Conservation (phyloP, 208 protist genomes). For the Trypanosoma cruzi region DNA sequence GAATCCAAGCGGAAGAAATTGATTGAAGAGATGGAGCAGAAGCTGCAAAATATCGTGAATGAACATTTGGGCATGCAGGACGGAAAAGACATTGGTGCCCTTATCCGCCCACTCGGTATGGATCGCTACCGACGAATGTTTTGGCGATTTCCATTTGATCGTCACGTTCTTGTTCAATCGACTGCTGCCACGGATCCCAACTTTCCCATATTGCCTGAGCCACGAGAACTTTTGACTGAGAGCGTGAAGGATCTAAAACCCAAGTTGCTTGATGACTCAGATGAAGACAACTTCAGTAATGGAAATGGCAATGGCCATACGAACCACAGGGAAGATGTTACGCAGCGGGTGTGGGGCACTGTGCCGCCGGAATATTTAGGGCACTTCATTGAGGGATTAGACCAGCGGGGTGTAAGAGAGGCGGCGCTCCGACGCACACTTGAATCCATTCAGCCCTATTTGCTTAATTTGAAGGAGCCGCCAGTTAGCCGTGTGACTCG, state of each 20-base stretch:
- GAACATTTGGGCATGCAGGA: constrained; percentile 41
- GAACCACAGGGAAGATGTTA: constrained; percentile 8
- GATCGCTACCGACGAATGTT: constrained; percentile 88
- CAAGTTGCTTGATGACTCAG: constrained; percentile 52
- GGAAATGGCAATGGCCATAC: neutral
- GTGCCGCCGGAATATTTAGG: constrained; percentile 60
- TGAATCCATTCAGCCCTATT: constrained; percentile 52
- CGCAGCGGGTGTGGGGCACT: constrained; percentile 63
- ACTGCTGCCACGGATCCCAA: constrained; percentile 31
- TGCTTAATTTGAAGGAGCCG: constrained; percentile 38
- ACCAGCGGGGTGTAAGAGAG: constrained; percentile 69
- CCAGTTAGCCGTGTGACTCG: constrained; percentile 58
- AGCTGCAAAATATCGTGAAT: constrained; percentile 39
- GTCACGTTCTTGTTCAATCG: constrained; percentile 71
- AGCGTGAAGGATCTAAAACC: neutral
- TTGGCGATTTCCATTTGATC: constrained; percentile 86
- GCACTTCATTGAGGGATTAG: constrained; percentile 61
- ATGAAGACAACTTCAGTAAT: constrained; percentile 16
- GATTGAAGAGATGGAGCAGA: constrained; percentile 36
- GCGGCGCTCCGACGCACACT: constrained; percentile 50
- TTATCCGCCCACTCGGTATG: constrained; percentile 78
- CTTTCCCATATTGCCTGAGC: constrained; percentile 46
- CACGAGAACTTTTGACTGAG: constrained; percentile 33
- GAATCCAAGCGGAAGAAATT: constrained; percentile 42
- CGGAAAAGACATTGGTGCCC: constrained; percentile 47